These are phyloP conservation scores for Diplodia seriata DNA, from an alignment of 2,329 filamentous ascomycete species.

Conservation along the genomic window DNA sequence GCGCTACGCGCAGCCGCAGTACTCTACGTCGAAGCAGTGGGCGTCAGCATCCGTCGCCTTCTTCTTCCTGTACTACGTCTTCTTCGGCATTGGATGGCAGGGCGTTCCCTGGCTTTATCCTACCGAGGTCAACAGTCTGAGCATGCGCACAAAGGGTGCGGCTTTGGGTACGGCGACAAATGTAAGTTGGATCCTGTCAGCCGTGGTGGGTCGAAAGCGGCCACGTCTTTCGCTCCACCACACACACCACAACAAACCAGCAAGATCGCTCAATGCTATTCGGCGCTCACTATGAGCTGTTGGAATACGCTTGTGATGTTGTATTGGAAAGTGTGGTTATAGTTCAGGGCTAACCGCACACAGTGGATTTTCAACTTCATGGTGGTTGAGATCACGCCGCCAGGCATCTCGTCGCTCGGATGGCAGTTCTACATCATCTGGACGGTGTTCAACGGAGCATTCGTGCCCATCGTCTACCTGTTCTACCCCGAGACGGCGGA, in stretches of 20 bases:
- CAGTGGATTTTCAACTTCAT: constrained; percentile 57
- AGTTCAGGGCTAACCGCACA: neutral
- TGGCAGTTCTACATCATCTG: constrained; percentile 57
- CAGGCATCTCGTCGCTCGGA: constrained; percentile 50
- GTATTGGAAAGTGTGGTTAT: too few species aligned
- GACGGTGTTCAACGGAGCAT: constrained; percentile 55
- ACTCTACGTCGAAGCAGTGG: constrained; percentile 37
- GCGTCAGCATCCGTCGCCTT: constrained; percentile 56
- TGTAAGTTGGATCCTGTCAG: neutral
- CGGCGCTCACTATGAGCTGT: too few species aligned
- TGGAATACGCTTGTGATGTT: too few species aligned
- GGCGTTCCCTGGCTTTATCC: constrained; percentile 58
- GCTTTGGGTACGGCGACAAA: constrained; percentile 59
- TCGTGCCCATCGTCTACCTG: constrained; percentile 56
- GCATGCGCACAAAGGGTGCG: constrained; percentile 58
- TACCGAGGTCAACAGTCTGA: constrained; percentile 58
- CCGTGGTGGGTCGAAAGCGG: neutral
- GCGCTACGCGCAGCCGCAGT: constrained; percentile 46
- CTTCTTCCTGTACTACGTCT: constrained; percentile 63
- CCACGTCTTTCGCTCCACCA: too few species aligned
- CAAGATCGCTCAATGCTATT: too few species aligned
- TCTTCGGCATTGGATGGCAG: constrained; percentile 60
- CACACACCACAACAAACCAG: too few species aligned
- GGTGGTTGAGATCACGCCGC: constrained; percentile 55
- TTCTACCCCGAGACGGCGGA: constrained; percentile 40